Percentiles rank a stretch among this genome's conserved stretches.
Evolutionary conservation across 495 filamentous ascomycete genomes (phyloP).

Genomic region (Rhypophila decipiens): DNA sequence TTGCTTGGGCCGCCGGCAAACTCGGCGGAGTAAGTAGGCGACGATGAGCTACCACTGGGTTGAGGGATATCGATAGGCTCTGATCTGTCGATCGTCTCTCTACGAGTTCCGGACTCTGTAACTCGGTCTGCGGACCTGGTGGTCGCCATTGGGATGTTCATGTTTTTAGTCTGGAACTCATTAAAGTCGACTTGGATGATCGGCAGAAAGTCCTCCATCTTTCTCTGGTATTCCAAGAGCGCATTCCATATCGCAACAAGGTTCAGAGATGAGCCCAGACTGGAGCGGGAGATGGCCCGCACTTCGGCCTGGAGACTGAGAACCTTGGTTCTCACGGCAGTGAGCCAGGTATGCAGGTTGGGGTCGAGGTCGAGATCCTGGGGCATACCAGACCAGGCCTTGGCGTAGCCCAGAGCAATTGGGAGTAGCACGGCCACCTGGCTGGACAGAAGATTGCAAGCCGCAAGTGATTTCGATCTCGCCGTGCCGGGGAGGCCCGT

Average conservation of each 20-base stretch:
- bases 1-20: not conserved
- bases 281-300: not conserved
- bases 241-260: constrained; percentile 2
- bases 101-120: not conserved
- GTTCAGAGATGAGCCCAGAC: not conserved
- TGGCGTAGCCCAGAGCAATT: constrained; percentile 8
- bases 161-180: constrained; percentile 6
- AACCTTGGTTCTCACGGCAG: constrained; percentile 10
- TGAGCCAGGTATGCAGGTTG: constrained; percentile 11
- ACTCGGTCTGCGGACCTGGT: not conserved
- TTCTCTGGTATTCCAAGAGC: constrained; percentile 4
- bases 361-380: constrained; percentile 4
- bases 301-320: constrained; percentile 5
- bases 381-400: not conserved
- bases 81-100: not conserved
- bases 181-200: constrained; percentile 12
- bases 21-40: no score
- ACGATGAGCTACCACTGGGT: not conserved
- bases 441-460: not conserved
- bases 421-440: constrained; percentile 8
- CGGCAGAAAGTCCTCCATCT: constrained; percentile 13
- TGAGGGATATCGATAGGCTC: constrained; percentile 7
- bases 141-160: not conserved
- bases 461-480: not conserved
- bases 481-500: no score